Base-by-base conservation (phyloP, 169 alveolate genomes). In the Cryptosporidium felis region DNA sequence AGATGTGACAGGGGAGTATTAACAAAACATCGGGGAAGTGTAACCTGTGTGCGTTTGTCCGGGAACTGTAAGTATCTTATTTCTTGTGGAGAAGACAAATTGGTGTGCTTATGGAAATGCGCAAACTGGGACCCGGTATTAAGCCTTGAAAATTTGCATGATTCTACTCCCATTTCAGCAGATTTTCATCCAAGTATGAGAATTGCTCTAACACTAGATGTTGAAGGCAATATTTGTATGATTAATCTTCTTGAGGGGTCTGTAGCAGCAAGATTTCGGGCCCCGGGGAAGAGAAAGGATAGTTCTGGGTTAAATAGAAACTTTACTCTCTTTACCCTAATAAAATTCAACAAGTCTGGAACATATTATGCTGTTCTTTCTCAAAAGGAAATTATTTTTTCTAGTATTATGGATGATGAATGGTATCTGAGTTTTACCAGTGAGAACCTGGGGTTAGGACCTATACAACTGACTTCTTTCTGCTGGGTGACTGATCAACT, bases 171-270 rank as follows among this genome's bases (percentile, higher is more conserved):
- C 4, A 30, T 67, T 8, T 67, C 82, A 9, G 62, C 65, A 26
- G 82, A 67, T 12, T 67, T 67, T 49, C 82, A 67, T 67, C 82
- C 82, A 18, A 49, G 66, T 4, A 49, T 67, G 66, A 67, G 49
- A 14, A 18, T 67, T 5, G 82, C 82, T 12, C n/a, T 67, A 32
- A 67, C 66, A 34, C 5, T 67, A 5, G 82, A 67, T 67, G 23
- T 49, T 14, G 44, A 67, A 4, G 49, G 82, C 5, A 67, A 46
- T 51, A 46, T 67, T 5, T 67, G 65, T 40, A 16, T 67, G 40
- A 8, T 67, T 10, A 21, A 67, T 30, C 51, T 67, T 4, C 8
- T 67, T 4, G 12, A 67, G n/a, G 82, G 82, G 26, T 18, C 8
- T 46, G 9, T 51, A 5, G 51, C 82, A 5, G 21, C 56, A 14